A percentile compares a stretch with the other conserved stretches of the same genome.
Evolutionary conservation across 805 yeast species (phyloP).

Genomic region (Nakazawaea ishiwadae): DNA sequence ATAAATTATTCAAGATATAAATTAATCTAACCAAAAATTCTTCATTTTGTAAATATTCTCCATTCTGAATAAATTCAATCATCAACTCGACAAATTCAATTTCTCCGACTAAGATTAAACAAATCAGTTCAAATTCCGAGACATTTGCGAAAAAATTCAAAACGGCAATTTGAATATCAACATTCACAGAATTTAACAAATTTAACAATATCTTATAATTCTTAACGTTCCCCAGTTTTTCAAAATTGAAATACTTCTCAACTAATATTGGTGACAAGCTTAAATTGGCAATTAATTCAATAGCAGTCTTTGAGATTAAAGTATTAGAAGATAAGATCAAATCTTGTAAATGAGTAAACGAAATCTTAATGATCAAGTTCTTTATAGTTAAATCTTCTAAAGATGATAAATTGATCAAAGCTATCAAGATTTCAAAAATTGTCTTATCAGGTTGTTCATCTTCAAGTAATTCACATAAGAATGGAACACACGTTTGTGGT

Average conservation of each 20-base stretch:
- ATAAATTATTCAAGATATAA: conserved; percentile 17
- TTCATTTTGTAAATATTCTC: conserved; percentile 7
- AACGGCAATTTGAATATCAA: conserved; percentile 31
- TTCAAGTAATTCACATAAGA: conserved; percentile 42
- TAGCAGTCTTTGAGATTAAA: conserved; percentile 37
- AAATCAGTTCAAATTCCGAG: conserved; percentile 22
- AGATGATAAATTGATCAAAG: conserved; percentile 48
- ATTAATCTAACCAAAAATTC: conserved; percentile 20
- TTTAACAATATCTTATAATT: conserved; percentile 39
- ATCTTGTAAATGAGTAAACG: conserved; percentile 33
- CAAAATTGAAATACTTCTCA: conserved; percentile 58
- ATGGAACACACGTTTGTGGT: conserved; percentile 39
- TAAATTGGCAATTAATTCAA: conserved; percentile 47
- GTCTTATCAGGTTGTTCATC: conserved; percentile 33
- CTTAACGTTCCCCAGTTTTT: conserved; percentile 26
- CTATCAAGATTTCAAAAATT: conserved; percentile 38
- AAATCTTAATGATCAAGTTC: conserved; percentile 27
- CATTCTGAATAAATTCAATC: neutral
- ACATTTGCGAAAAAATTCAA: conserved; percentile 27
- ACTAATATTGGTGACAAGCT: conserved; percentile 32
- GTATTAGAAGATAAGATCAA: conserved; percentile 29
- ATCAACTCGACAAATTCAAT: conserved; percentile 16
- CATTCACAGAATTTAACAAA: conserved; percentile 32
- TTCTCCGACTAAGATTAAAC: conserved; percentile 16
- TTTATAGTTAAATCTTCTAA: conserved; percentile 27